Evolutionary conservation across 805 yeast species (phyloP), one percentile per base, ranked within the genome.

Genomic region (Wilhelminamyces savonicus): DNA sequence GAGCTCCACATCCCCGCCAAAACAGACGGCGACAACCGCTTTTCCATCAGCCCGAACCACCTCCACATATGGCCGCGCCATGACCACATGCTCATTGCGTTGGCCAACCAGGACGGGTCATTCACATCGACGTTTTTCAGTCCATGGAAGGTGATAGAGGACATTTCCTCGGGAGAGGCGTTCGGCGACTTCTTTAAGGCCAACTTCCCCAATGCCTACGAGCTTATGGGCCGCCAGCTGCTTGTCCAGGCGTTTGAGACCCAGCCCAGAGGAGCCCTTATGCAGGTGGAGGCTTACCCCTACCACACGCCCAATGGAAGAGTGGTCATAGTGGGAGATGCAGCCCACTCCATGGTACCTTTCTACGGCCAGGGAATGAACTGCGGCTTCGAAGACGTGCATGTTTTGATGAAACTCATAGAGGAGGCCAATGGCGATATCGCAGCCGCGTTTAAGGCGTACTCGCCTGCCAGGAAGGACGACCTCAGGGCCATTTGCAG

Each of bases 321-420:
- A 34, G 78, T 78, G 11, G 59, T 88, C 7, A 58, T 88, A 9
- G 58, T 88, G 17, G 97, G 97, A 5, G 97, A 88, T 53, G 95
- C 97, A 1, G 94, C 97, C 0, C 97, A 88, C 57, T 76, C 92
- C 17, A 88, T 87, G 95, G 97, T 88, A 5, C 97, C 97, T n/a
- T 88, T 88, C 54, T 88, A 87, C 50, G 97, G 97, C 7, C 97
- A 88, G 54, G 97, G 97, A 4, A 82, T 88, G 90, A 88, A 88
- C 54, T 84, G 95, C 50, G 97, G 97, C 1, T 82, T 88, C 52
- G 97, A 88, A 55, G 97, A 90, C 44, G 88, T 88, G 14, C 62
- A 77, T 34, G 74, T 78, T 2, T 58, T 88, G 30, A 59, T 82
- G 59, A 66, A 71, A 25, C 48, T 78, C 16, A 43, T 62, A 9